Base-by-base conservation (phyloP, 352 stramenopile genomes). In the Phytophthora gonapodyides region DNA sequence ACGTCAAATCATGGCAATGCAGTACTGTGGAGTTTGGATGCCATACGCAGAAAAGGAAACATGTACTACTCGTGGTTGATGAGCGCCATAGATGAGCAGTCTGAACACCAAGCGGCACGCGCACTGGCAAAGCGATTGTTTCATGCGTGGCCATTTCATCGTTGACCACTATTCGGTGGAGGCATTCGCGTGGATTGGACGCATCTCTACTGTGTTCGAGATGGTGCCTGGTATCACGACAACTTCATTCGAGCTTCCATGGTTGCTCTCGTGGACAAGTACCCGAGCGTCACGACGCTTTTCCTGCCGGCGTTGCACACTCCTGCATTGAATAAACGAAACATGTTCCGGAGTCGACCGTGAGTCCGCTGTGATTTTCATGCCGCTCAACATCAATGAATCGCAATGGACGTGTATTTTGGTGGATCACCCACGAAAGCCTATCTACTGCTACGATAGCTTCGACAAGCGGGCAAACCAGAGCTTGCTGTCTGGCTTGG, bases 371-470 rank as follows among this genome's bases (percentile, higher is more conserved):
- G 8, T 49, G 31, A 6, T 51, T 5, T 60, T 60, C n/a, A 45
- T 60, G 41, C 41, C 41, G 4, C 9, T 46, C 7, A 51, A 60
- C 31, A 42, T 50, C 4, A 50, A 51, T 10, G 21, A 5, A 10
- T 45, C 15, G 8, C 52, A 60, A 30, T 60, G 52, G 41, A 47
- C 17, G n/a, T 60, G 30, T 17, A 3, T 59, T 5, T n/a, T 51
- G 1, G 27, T 49, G 2, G 50, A 48, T 34, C 15, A 10, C 7
- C 38, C 17, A 16, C 33, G n/a, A 17, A 16, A 12, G 9, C 24
- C 27, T 21, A 48, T 57, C 19, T 57, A 57, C 37, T 57, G 37
- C 38, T 57, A 57, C 50, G 50, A 57, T 27, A 57, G 38, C 16
- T 35, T 57, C 1, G 27, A 46, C 10, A 57, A 57, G 50, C 50